A percentile compares a stretch with the other conserved stretches of the same genome.
These are phyloP conservation scores for Bullera alba DNA, from an alignment of 768 basidiomycete species.

Conservation along the genomic window DNA sequence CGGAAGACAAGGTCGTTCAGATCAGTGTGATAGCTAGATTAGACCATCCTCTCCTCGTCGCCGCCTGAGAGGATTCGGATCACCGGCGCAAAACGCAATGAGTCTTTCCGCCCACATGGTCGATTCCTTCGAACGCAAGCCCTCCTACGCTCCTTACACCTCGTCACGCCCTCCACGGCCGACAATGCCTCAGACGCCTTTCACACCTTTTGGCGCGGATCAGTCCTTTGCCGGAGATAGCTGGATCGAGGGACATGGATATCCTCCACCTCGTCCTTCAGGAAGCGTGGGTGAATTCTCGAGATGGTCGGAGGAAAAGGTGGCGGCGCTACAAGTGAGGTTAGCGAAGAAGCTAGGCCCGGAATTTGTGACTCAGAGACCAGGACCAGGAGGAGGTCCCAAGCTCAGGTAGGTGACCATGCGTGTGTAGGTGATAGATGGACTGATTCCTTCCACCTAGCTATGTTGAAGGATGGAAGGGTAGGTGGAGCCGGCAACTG, in stretches of 20 bases:
- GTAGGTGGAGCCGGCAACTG: slow-evolving; percentile 18
- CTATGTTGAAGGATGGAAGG: slow-evolving; percentile 90
- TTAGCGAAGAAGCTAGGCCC: slow-evolving; percentile 85
- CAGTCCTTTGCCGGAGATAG: slow-evolving; percentile 8
- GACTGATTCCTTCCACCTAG: slow-evolving; percentile 18
- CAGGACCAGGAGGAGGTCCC: slow-evolving; percentile 71
- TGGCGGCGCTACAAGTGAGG: slow-evolving; percentile 69
- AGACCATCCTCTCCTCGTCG: too few relatives aligned
- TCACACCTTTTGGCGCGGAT: slow-evolving; percentile 6
- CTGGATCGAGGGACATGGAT: slow-evolving; percentile 13
- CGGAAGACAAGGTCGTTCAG: too few relatives aligned
- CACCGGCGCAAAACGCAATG: too few relatives aligned
- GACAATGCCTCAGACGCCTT: slow-evolving; percentile 4
- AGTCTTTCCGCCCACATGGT: slow-evolving; percentile 33
- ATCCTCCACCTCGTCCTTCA: background rate
- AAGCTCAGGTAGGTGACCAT: slow-evolving; percentile 66
- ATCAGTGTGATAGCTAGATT: too few relatives aligned
- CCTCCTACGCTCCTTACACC: slow-evolving; percentile 10
- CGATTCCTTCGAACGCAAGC: slow-evolving; percentile 30
- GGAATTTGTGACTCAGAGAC: slow-evolving; percentile 81
- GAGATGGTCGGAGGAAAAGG: slow-evolving; percentile 60
- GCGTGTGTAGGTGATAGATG: background rate
- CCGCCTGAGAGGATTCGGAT: too few relatives aligned
- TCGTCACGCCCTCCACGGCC: slow-evolving; percentile 3
- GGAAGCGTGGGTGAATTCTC: slow-evolving; percentile 49